phyloP scores from a whole-genome alignment of 1,284 basidiomycete genomes.

The Ceratobasidium sp. region DNA sequence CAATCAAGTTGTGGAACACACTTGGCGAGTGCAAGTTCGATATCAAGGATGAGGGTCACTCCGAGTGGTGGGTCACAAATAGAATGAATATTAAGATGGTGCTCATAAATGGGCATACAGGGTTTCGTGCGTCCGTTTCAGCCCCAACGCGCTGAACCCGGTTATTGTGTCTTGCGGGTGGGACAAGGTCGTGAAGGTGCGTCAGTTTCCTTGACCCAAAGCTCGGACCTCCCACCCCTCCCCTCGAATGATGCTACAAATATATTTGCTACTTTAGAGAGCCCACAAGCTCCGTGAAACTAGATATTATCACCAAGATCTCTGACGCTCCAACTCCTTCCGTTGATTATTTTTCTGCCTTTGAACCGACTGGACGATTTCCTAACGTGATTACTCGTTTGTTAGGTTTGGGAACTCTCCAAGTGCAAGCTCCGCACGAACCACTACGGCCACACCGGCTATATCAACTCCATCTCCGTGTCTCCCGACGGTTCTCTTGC shows the following conservation, averaged over 20 bases:
- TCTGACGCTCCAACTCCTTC: constrained; percentile 62
- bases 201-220: constrained; percentile 55
- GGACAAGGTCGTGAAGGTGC: constrained; percentile 99
- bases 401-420: constrained; percentile 98
- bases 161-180: constrained; percentile 99
- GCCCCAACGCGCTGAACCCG: constrained; percentile 97
- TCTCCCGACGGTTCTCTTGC: constrained; percentile 99
- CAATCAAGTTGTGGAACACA: constrained; percentile 99
- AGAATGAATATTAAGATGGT: neutral
- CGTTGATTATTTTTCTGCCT: constrained; percentile 8
- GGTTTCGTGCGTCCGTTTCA: constrained; percentile 99
- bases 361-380: neutral
- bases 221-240: constrained; percentile 43
- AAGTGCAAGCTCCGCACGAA: constrained; percentile 99
- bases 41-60: constrained; percentile 98
- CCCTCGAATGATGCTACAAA: constrained; percentile 62
- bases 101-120: constrained; percentile 57
- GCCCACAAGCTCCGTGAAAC: constrained; percentile 72
- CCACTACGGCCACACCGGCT: constrained; percentile 99
- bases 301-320: constrained; percentile 77
- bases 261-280: constrained; percentile 91
- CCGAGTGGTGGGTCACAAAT: constrained; percentile 78
- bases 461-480: constrained; percentile 99
- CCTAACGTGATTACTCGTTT: constrained; percentile 49
- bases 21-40: constrained; percentile 99